phyloP scores from a whole-genome alignment of 129 eudicot genomes.

The Saposhnikovia divaricata region DNA sequence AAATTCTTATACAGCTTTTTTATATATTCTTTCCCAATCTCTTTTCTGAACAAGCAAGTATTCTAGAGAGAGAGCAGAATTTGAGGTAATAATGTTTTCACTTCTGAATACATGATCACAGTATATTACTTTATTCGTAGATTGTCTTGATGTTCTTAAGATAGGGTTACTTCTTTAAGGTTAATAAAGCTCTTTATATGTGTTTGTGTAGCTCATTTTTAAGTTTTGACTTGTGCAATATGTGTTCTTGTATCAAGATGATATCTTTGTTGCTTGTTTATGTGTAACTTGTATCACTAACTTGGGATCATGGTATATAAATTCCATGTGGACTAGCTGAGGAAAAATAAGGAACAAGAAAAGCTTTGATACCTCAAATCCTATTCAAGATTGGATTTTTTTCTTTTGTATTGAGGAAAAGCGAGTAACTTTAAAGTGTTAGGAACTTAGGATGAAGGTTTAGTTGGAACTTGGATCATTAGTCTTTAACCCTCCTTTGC shows the following conservation, averaged over 20 bases:
- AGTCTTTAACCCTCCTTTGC: not conserved
- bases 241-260: no score
- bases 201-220: not conserved
- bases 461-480: not conserved
- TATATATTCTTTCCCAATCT: not conserved
- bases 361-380: not conserved
- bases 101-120: not conserved
- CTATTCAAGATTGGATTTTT: not conserved
- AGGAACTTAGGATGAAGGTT: not conserved
- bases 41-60: constrained; percentile 1
- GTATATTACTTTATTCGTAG: not conserved
- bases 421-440: not conserved
- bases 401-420: not conserved
- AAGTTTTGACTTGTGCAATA: no score
- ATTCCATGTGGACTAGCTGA: not conserved
- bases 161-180: not conserved
- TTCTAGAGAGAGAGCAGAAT: not conserved
- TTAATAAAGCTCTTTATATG: not conserved
- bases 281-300: not conserved
- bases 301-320: not conserved
- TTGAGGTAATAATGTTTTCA: not conserved
- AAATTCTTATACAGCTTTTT: not conserved
- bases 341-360: not conserved
- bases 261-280: not conserved
- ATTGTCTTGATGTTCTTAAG: not conserved